Base-by-base conservation (phyloP, 2,329 filamentous ascomycete genomes). In the Cladophialophora bantiana region DNA sequence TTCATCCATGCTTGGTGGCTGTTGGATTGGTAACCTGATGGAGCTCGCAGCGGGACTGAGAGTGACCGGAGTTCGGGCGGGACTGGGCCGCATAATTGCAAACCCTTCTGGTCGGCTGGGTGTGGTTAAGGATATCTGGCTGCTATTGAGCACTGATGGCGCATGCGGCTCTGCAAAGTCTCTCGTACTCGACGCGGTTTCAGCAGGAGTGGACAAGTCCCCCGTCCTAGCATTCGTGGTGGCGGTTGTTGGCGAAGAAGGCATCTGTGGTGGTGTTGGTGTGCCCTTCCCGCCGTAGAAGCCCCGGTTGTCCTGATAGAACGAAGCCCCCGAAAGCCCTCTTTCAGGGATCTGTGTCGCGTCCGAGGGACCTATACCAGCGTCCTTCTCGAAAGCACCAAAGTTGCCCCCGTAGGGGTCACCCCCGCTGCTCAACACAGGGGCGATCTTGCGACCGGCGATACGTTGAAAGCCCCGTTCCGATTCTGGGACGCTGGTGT, bases 391-490 rank as follows among this genome's bases (percentile, higher is more conserved):
- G 40, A 74, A 71, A 20, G 70, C 72, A 20, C 72, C 70, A 64
- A 71, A 74, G 38, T 73, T 71, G 12, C 72, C 72, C 34, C 80
- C 80, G 69, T 79, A 83, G 1, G 80, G 81, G 68, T 83, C 81
- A 34, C 81, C 81, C 10, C 81, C 81, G 31, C 79, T 78, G 18
- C 77, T 77, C n/a, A 83, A 74, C 2, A 82, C 81, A 2, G 82
- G 79, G 13, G 78, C 76, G 18, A 84, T 78, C 64, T 84, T 84
- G 34, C 82, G 76, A 10, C 82, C 82, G 7, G 81, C 80, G 31
- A 84, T 78, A 69, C 82, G 83, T 67, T 83, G 81, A 68, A 84
- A 84, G 2, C 82, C 82, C 7, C 80, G 79, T 66, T 83, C 82
- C 57, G 78, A 79, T 42, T 73, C 70, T 52, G 56, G 45, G 7